Evolutionary conservation across 805 yeast species (phyloP), one percentile per base, ranked within the genome.

Genomic region (Saccharomycopsis babjevae): DNA sequence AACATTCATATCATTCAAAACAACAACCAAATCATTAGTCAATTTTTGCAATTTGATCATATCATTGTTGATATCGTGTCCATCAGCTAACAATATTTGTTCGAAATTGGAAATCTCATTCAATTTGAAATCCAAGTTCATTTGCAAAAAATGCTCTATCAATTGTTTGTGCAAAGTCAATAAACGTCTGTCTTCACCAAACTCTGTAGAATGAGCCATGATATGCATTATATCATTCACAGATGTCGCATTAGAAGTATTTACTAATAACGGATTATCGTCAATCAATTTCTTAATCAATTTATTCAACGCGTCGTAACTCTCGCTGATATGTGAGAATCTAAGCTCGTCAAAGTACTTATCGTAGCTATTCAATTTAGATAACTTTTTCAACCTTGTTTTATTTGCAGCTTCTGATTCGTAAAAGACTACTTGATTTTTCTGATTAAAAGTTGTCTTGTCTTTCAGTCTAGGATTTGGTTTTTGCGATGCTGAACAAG

Each of bases 21-120:
- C 77, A 66, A 81, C 81, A 54, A 79, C 79, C 66, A 81, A 81
- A 32, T 79, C 79, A 2, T 93, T 91, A 2, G 63, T 62, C 56
- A 60, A 46, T 8, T 58, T 36, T 39, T 60, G 65, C 13, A 50
- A 50, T 34, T 30, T 60, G 22, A 58, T 38, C 22, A 32, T 25
- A 18, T 60, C 59, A 28, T 56, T 54, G 65, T 89, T 88, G 56
- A 84, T 76, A 60, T 83, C 84, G 2, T 80, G 71, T 25, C 96
- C 96, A 52, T 83, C 82, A 3, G 90, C 88, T 4, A 87, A 82
- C 65, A 91, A 78, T 20, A 85, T 81, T 73, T 92, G 97, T 72
- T 94, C 98, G 62, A 91, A 79, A 65, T 89, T 94, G 1, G 96
- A 89, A 20, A 88, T 77, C 62, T 83, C 89, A 8, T 86, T 83